These are phyloP conservation scores for Castanea sativa DNA, from an alignment of 306 rosid genomes.

Conservation along the genomic window DNA sequence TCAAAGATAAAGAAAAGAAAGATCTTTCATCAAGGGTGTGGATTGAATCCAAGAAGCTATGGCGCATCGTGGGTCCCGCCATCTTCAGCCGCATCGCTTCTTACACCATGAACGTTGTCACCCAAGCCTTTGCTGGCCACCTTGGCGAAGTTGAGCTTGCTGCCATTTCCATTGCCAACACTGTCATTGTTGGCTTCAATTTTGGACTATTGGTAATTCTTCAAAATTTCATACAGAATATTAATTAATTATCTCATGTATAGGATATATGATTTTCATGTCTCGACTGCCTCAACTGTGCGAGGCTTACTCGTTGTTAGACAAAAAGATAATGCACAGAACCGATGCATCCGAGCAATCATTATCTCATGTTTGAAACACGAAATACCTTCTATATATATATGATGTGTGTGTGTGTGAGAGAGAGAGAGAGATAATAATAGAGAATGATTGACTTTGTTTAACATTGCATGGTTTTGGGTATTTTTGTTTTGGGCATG, in stretches of 20 bases:
- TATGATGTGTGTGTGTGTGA: no score
- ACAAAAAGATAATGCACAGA: no score
- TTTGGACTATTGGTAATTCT: conserved; percentile 67
- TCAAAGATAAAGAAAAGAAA: background rate
- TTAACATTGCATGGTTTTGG: no score
- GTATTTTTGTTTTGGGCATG: background rate
- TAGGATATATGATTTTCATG: background rate
- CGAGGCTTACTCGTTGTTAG: no score
- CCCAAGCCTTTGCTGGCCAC: conserved; percentile 82
- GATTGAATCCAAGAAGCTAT: conserved; percentile 58
- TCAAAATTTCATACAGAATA: background rate
- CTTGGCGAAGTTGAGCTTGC: conserved; percentile 69
- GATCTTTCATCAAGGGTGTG: conserved; percentile 30
- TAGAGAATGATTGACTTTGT: background rate
- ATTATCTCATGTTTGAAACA: no score
- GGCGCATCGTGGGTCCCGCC: conserved; percentile 73
- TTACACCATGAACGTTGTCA: conserved; percentile 66
- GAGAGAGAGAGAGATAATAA: no score
- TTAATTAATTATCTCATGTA: no score
- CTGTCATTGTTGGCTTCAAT: conserved; percentile 73
- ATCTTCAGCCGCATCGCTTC: conserved; percentile 63
- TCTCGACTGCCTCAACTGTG: no score
- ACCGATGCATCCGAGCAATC: background rate
- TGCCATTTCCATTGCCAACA: conserved; percentile 72
- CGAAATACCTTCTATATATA: no score